Evolutionary conservation across 192 early-diverging fungal species (phyloP), one percentile per base, ranked within the genome.

Genomic region (Rhizophagus prolifer): DNA sequence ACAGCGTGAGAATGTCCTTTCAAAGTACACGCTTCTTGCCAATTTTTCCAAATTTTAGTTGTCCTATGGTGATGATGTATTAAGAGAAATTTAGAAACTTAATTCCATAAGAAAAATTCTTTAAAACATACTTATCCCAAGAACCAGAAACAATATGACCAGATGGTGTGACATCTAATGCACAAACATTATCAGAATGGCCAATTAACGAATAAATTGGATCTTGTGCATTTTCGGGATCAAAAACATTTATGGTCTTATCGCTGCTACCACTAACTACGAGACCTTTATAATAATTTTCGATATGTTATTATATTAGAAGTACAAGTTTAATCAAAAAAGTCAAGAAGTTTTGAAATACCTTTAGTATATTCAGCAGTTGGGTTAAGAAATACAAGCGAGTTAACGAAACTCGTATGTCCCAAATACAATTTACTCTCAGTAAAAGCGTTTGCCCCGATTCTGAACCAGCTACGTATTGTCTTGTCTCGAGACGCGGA

Each of bases 131-230:
- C 94, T 90, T 92, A 87, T 99, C 98, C 98, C 97, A 98, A 9
- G 95, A 97, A n/a, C 96, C 98, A 26, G 95, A 96, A 23, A 98
- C 89, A 25, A 99, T 81, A 25, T 88, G 82, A 21, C 88, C 91
- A 28, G 86, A 85, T 1, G 82, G 76, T 4, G 90, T 86, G 2
- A 88, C 85, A 9, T 83, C 88, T 26, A 99, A 82, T 0, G 92
- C 86, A 78, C 95, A 96, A 9, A 99, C 91, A 75, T 94, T 97
- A 31, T 93, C 94, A 0, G 86, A 85, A 79, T 99, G 98, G 2
- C 96, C 96, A 3, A 86, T 77, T 46, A 99, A 85, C 21, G 86
- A 88, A 59, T 81, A 88, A 0, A 94, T 44, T 5, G 95, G 91
- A 23, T 88, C 80, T 12, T 82, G 70, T 1, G 91, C 81, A 60